Base-by-base conservation (phyloP, 495 filamentous ascomycete genomes). In the Neurospora sp. region DNA sequence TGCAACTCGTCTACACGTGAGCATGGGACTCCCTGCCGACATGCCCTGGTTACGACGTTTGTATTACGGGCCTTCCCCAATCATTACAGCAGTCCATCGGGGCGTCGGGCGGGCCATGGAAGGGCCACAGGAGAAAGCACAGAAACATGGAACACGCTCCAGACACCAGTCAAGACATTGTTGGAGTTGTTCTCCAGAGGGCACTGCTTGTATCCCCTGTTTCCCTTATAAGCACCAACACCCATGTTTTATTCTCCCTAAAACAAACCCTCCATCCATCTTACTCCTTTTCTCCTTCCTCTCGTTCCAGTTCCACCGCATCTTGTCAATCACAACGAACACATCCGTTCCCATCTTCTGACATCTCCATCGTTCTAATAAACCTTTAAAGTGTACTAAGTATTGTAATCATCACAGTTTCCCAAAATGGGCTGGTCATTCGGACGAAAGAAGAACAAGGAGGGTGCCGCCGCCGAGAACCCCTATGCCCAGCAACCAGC, bases 401-500 rank as follows among this genome's bases (percentile, higher is more conserved):
- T 35, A 65, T 65, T 65, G 53, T 65, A 65, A 65, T 35, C 27
- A 65, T 37, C 14, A 35, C 53, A 65, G 53, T 35, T 35, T 65
- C 53, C 27, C 22, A 65, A 65, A 37, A 65, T 65, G 53, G 53
- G 53, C 53, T 65, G 53, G 53, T 65, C 53, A 17, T 65, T 84
- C 84, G 42, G 84, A 86, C 69, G 86, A 35, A 65, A 65, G 53
- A 65, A 65, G 53, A 65, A 85, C 72, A 92, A 91, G 85, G 89
- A 87, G 79, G 85, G 87, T 76, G 85, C 83, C 2, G 81, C 88
- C 37, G 74, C 83, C 40, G 72, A 76, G n/a, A 90, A 93, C 76
- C 92, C 91, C 38, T 93, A 94, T 77, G 91, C 90, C 65, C 87
- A 91, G 78, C 84, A 86, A 16, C 83, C 85, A 31, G 83, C 85